phyloP scores from a whole-genome alignment of 2,329 filamentous ascomycete genomes.

The Ophiostoma novo-ulmi region DNA sequence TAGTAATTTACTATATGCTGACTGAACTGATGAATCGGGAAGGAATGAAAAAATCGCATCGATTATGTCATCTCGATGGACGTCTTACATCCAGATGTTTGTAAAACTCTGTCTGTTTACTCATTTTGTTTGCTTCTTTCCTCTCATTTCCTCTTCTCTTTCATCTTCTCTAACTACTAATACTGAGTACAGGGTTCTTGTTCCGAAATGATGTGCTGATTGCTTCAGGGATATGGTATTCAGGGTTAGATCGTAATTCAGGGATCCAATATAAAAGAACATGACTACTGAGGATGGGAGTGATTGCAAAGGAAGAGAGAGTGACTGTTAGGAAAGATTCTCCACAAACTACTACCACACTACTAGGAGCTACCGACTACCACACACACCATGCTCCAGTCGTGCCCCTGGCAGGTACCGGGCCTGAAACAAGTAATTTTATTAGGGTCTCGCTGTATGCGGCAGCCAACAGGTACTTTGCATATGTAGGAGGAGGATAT shows the following conservation, averaged over 20 bases:
- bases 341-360: slow-evolving; percentile 7
- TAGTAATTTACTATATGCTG: neutral
- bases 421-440: slow-evolving; percentile 12
- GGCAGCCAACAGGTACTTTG: neutral
- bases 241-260: neutral
- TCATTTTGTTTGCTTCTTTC: neutral
- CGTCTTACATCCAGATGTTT: neutral
- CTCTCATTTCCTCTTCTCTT: neutral
- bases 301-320: neutral
- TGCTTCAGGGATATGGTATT: slow-evolving; percentile 4
- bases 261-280: neutral
- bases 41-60: neutral
- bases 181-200: neutral
- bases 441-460: slow-evolving; percentile 9
- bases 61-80: neutral
- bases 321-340: neutral
- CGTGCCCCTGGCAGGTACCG: slow-evolving; percentile 10
- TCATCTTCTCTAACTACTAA: neutral
- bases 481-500: neutral
- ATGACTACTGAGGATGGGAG: neutral
- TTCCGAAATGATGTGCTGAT: slow-evolving; percentile 4
- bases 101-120: neutral
- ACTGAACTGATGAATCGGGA: neutral
- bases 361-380: neutral
- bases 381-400: neutral